phyloP scores from a whole-genome alignment of 805 yeast species.

The Debaryomyces prosopidis region DNA sequence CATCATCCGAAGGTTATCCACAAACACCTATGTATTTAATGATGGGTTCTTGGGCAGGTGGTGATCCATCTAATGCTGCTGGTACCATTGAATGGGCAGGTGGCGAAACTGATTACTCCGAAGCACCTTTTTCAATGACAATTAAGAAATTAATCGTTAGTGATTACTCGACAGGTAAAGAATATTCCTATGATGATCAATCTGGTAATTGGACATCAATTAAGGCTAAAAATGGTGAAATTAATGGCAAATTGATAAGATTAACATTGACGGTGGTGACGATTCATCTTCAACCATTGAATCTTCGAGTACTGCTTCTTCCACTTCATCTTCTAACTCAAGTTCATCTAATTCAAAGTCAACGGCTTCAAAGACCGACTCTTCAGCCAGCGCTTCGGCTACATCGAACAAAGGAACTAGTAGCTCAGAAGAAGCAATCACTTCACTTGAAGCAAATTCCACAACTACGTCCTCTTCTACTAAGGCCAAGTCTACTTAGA shows the following conservation, averaged over 20 bases:
- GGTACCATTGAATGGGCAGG: slow-evolving; percentile 86
- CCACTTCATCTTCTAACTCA: background rate
- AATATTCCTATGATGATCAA: slow-evolving; percentile 53
- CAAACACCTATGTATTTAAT: slow-evolving; percentile 78
- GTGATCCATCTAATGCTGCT: slow-evolving; percentile 58
- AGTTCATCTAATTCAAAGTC: slow-evolving; percentile 1
- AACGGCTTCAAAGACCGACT: slow-evolving; percentile 1
- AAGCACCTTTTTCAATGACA: slow-evolving; percentile 68
- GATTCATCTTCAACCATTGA: slow-evolving; percentile 19
- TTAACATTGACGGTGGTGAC: slow-evolving; percentile 29
- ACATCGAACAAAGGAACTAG: background rate
- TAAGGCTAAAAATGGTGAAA: slow-evolving; percentile 54
- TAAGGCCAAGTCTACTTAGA: background rate
- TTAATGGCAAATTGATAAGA: slow-evolving; percentile 53
- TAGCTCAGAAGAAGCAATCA: background rate
- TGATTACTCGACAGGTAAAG: slow-evolving; percentile 64
- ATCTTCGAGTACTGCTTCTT: slow-evolving; percentile 6
- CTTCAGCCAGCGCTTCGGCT: background rate
- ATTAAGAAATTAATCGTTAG: slow-evolving; percentile 56
- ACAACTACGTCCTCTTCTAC: background rate
- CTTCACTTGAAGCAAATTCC: background rate
- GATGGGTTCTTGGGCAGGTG: slow-evolving; percentile 79
- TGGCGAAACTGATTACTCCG: slow-evolving; percentile 60
- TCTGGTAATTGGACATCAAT: slow-evolving; percentile 62
- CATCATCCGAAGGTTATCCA: slow-evolving; percentile 69